A percentile compares a stretch with the other conserved stretches of the same genome.
Evolutionary conservation across 306 rosid genomes (phyloP).

Genomic region (Vigna trinervia): DNA sequence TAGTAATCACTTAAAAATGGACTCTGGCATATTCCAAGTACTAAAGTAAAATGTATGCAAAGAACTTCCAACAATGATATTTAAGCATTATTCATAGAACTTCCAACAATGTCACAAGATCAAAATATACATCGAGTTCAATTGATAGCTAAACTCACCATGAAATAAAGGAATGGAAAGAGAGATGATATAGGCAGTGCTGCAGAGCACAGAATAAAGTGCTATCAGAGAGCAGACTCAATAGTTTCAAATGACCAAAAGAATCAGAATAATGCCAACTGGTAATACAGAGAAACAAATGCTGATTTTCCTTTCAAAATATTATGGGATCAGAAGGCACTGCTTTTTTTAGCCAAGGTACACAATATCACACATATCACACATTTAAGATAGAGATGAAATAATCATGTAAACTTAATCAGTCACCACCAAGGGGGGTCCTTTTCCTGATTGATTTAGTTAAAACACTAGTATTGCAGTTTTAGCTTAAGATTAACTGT

Average conservation of each 20-base stretch:
- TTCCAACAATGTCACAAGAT: background rate
- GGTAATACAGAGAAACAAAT: background rate
- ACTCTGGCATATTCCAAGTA: background rate
- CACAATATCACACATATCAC: background rate
- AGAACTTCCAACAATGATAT: background rate
- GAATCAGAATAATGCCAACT: background rate
- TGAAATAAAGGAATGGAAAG: slow-evolving; percentile 61
- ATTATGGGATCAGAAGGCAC: background rate
- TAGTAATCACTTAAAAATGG: background rate
- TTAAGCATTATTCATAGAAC: background rate
- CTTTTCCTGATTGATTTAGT: background rate
- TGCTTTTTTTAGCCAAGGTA: background rate
- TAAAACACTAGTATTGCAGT: background rate
- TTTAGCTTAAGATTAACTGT: background rate
- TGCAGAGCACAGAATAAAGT: slow-evolving; percentile 36
- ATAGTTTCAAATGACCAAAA: background rate
- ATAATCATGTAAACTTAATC: background rate
- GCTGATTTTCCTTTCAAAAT: background rate
- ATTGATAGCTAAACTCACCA: slow-evolving; percentile 47
- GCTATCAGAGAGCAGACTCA: slow-evolving; percentile 8
- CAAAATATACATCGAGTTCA: background rate
- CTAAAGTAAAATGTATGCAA: background rate
- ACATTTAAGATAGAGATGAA: background rate
- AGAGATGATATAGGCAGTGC: slow-evolving; percentile 56
- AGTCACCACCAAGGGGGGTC: background rate